Conservation (phyloP, 225 moss, liverwort and hornwort genomes). For the Physcomitrellopsis africana region DNA sequence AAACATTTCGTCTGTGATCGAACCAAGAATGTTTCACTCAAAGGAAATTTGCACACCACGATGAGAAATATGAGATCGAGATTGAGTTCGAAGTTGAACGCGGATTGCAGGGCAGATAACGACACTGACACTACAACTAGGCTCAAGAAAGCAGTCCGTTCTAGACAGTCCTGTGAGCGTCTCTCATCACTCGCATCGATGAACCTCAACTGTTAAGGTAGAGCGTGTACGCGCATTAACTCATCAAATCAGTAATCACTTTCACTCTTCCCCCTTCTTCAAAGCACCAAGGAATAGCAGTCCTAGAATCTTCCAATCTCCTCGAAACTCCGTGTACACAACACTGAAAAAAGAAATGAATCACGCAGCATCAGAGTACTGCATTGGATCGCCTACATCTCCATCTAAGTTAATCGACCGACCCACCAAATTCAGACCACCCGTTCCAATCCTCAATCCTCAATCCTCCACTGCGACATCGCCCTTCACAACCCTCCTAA, state of each 20-base stretch:
- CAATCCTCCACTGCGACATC: not conserved
- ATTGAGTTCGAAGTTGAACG: slow-evolving; percentile 24
- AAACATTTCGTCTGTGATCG: slow-evolving; percentile 33
- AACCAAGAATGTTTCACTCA: slow-evolving; percentile 33
- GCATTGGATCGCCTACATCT: slow-evolving; percentile 7
- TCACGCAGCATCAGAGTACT: not conserved
- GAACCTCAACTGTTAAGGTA: slow-evolving; percentile 34
- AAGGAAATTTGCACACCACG: slow-evolving; percentile 29
- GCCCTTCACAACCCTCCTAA: not conserved
- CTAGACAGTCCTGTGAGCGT: slow-evolving; percentile 22
- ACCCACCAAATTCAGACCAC: not conserved
- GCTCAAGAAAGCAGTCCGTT: slow-evolving; percentile 18
- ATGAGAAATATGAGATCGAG: slow-evolving; percentile 31
- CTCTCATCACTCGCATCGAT: slow-evolving; percentile 26
- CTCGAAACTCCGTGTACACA: no score
- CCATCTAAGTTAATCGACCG: not conserved
- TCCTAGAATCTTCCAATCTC: no score
- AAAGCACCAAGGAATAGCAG: no score
- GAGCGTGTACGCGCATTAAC: slow-evolving; percentile 75
- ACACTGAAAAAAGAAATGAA: no score
- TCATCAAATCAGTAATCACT: slow-evolving; percentile 82
- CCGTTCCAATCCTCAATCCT: not conserved
- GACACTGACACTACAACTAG: slow-evolving; percentile 14
- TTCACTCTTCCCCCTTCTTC: slow-evolving; percentile 68
- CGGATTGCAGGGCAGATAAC: slow-evolving; percentile 24